Evolutionary conservation across 1,284 basidiomycete genomes (phyloP).

Genomic region (Ceraceosorus bombacis): DNA sequence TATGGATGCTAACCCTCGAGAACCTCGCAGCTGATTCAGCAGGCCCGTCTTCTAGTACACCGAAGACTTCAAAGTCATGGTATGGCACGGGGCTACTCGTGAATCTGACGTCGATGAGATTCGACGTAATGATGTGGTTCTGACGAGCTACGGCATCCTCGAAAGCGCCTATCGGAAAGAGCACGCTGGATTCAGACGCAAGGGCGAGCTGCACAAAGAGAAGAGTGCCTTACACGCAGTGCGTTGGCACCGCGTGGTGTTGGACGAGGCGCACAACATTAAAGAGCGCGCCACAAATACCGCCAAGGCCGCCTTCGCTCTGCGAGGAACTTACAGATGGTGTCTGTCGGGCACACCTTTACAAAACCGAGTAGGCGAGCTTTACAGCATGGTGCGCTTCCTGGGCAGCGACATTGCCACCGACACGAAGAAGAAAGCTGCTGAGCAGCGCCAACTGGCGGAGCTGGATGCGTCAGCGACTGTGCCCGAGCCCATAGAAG

Average conservation of each 20-base stretch:
- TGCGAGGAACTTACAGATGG: slow-evolving; percentile 77
- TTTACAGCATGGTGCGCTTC: slow-evolving; percentile 76
- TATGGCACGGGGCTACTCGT: slow-evolving; percentile 79
- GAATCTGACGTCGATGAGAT: slow-evolving; percentile 61
- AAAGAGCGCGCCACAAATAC: slow-evolving; percentile 85
- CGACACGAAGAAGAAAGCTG: no score
- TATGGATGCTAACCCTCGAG: not conserved
- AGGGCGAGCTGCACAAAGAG: slow-evolving; percentile 78
- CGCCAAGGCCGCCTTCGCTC: slow-evolving; percentile 86
- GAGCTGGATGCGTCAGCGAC: no score
- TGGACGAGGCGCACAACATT: slow-evolving; percentile 95
- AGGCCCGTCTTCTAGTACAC: slow-evolving; percentile 44
- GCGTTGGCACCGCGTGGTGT: slow-evolving; percentile 71
- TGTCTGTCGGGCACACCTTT: slow-evolving; percentile 93
- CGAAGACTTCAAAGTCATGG: slow-evolving; percentile 57
- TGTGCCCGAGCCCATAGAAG: no score
- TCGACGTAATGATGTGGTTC: slow-evolving; percentile 73
- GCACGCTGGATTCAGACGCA: slow-evolving; percentile 79
- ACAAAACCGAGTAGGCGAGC: slow-evolving; percentile 77
- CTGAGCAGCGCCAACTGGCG: no score
- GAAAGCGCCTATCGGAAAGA: slow-evolving; percentile 92
- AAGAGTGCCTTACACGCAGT: slow-evolving; percentile 76
- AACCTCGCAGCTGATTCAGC: not conserved
- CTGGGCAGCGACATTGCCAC: slow-evolving; percentile 34
- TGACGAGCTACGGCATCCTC: slow-evolving; percentile 60